phyloP scores from a whole-genome alignment of 1,284 basidiomycete genomes.

The Rhizopogon parksii region DNA sequence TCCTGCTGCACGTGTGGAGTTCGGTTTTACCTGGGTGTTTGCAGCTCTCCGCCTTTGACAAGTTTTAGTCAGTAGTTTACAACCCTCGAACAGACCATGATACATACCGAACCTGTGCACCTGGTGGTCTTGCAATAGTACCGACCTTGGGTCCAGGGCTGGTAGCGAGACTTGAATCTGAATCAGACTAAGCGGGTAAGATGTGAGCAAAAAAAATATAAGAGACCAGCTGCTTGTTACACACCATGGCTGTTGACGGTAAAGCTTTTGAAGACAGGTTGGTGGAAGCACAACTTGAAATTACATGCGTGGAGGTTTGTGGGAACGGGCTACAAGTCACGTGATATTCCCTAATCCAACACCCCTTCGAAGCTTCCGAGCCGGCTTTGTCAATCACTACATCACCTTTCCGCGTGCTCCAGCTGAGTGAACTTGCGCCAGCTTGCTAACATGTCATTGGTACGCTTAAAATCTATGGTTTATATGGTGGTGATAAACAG shows the following conservation, averaged over 20 bases:
- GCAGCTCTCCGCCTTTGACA: slow-evolving; percentile 69
- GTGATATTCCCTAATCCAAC: not conserved
- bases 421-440: not conserved
- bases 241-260: slow-evolving; percentile 18
- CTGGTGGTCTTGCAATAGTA: slow-evolving; percentile 63
- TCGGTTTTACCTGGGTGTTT: slow-evolving; percentile 67
- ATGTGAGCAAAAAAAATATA: not conserved
- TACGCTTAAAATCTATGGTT: slow-evolving; percentile 15
- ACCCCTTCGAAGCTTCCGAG: not conserved
- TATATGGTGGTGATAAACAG: not conserved
- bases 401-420: not conserved
- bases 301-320: slow-evolving; percentile 21
- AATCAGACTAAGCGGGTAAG: slow-evolving; percentile 47
- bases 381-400: not conserved
- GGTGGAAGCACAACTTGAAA: not conserved
- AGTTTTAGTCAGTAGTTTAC: not conserved
- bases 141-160: slow-evolving; percentile 29
- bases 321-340: slow-evolving; percentile 13
- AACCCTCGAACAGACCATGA: not conserved
- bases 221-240: slow-evolving; percentile 2
- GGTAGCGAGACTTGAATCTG: slow-evolving; percentile 43
- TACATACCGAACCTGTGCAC: slow-evolving; percentile 71
- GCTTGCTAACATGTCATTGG: slow-evolving; percentile 33
- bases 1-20: slow-evolving; percentile 87
- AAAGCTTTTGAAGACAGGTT: slow-evolving; percentile 11